Percentiles rank a stretch among this genome's conserved stretches.
Evolutionary conservation across 345 rosid genomes (phyloP).

Genomic region (Camelina sativa): DNA sequence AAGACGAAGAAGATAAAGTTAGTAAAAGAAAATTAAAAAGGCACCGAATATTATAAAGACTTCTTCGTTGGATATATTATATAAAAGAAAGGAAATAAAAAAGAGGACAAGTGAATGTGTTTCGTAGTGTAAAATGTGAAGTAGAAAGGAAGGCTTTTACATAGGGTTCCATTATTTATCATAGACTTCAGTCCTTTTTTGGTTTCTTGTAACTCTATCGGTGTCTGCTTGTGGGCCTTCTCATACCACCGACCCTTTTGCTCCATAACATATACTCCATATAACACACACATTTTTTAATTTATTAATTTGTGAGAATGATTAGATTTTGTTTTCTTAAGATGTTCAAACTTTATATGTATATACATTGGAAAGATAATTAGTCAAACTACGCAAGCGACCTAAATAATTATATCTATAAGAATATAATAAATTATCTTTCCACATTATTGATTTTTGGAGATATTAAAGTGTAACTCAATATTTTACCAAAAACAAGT

Average conservation of each 20-base stretch:
- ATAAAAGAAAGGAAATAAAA: constrained; percentile 3
- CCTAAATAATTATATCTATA: background rate
- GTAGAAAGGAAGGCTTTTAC: constrained; percentile 48
- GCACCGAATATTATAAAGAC: constrained; percentile 39
- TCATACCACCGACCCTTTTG: constrained; percentile 40
- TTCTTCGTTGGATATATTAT: constrained; percentile 21
- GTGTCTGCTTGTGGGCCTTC: constrained; percentile 64
- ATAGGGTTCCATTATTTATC: constrained; percentile 66
- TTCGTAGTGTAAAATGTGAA: constrained; percentile 30
- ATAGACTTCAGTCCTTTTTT: constrained; percentile 55
- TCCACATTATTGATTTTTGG: background rate
- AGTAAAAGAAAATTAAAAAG: constrained; percentile 33
- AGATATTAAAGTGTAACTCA: background rate
- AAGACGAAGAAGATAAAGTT: constrained; percentile 8
- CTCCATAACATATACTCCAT: constrained; percentile 11
- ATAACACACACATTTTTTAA: background rate
- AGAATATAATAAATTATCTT: background rate
- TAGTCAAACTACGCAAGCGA: background rate
- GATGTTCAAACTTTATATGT: background rate
- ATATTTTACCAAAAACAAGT: too few species aligned
- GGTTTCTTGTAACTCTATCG: constrained; percentile 56
- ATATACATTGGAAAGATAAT: background rate
- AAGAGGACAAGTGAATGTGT: constrained; percentile 9
- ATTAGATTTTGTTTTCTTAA: background rate
- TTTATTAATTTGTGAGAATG: background rate